A percentile compares a stretch with the other conserved stretches of the same genome.
Conservation (phyloP, 176 grass and related monocot genomes). For the Olyra latifolia region DNA sequence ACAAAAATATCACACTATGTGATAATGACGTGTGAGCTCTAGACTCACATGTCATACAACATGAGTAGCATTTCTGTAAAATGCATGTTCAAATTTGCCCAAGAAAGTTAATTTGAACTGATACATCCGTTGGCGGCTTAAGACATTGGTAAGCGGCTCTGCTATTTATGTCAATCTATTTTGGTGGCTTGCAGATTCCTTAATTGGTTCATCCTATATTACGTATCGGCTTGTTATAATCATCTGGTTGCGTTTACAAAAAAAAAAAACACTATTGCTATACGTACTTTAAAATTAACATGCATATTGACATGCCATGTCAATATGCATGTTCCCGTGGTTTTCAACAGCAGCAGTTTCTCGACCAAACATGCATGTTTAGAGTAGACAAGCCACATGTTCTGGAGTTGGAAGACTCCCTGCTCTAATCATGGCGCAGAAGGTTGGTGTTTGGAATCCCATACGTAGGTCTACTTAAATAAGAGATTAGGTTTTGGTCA, state of each 20-base stretch:
- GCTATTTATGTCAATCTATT: background rate
- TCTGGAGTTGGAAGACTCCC: constrained; percentile 14
- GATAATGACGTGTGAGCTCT: too few species aligned
- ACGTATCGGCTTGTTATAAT: too few species aligned
- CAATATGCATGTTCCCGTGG: background rate
- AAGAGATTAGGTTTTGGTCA: constrained; percentile 5
- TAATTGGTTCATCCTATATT: background rate
- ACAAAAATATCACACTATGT: too few species aligned
- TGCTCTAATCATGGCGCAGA: background rate
- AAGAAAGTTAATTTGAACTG: too few species aligned
- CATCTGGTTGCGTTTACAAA: background rate
- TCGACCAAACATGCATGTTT: background rate
- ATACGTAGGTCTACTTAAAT: background rate
- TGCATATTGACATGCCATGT: too few species aligned
- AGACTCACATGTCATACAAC: too few species aligned
- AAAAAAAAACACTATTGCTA: too few species aligned
- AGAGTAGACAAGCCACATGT: background rate
- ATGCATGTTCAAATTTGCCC: too few species aligned
- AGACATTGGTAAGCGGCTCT: background rate
- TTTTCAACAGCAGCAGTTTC: background rate
- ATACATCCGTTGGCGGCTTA: background rate
- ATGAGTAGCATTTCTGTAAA: too few species aligned
- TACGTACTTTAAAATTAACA: too few species aligned
- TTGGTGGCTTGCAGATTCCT: background rate
- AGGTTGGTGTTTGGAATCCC: constrained; percentile 28